Base-by-base conservation (phyloP, 257 asterid species). In the Scutellaria galericulata region DNA sequence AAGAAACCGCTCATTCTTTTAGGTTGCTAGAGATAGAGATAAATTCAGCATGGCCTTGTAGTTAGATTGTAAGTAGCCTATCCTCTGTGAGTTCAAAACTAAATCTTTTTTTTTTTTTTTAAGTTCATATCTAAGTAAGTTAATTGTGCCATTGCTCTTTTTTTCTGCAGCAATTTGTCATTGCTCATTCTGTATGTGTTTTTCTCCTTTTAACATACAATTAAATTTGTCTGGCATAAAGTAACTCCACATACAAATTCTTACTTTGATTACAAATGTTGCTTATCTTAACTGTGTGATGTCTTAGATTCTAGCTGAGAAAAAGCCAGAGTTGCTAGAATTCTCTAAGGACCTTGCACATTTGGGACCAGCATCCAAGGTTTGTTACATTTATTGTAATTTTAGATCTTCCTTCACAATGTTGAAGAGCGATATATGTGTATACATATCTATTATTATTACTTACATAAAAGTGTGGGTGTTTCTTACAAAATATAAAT, bases 341-440 rank as follows among this genome's bases (percentile, higher is more conserved):
- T 93, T 87, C 75, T 0, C 76, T 66, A 88, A 90, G 85, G 97
- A 90, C 82, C 90, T 93, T 78, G 74, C 66, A 77, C 95, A 90
- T 84, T 82, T 93, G 83, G 97, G 88, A 72, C 92, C 93, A 53
- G 97, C 97, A 68, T 87, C 98, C 53, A 88, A 93, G 97, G 98
- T n/a, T n/a, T n/a, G n/a, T n/a, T n/a, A n/a, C n/a, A n/a, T n/a
- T n/a, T n/a, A n/a, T n/a, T n/a, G n/a, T 68, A 46, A 62, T 63
- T 62, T 14, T n/a, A 52, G 69, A 60, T 75, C 35, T 71, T 79
- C 39, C 62, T 27, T 45, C 44, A 18, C 44, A 59, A 66, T 70
- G 72, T 60, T 61, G 57, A 59, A 37, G 46, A 51, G n/a, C 12
- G 31, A 39, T 39, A n/a, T 71, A 50, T 66, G 41, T 24, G 2